Percentiles rank a stretch among this genome's conserved stretches.
Evolutionary conservation across 2,329 filamentous ascomycete species (phyloP).

Genomic region (Taxawa tesnikishii): DNA sequence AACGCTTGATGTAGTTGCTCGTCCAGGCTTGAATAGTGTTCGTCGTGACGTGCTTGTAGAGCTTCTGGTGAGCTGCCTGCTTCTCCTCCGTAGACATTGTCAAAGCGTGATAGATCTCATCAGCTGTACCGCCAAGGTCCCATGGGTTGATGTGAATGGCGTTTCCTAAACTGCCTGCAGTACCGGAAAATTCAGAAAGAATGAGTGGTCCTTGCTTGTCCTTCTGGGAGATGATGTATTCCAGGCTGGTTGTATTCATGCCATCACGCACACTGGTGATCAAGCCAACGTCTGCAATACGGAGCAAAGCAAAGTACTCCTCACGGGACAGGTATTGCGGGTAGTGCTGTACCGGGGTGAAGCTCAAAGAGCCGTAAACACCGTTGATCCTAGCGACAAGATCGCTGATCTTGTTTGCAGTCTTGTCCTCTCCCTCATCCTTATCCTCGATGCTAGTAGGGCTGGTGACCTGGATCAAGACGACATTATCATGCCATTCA

Average conservation of each 20-base stretch:
- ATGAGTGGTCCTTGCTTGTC: constrained; percentile 80
- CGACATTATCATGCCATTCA: constrained; percentile 83
- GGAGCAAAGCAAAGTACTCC: constrained; percentile 90
- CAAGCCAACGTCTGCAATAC: constrained; percentile 78
- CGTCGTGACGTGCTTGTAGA: constrained; percentile 74
- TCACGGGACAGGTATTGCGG: constrained; percentile 81
- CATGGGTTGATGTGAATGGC: constrained; percentile 96
- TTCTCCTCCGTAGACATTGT: constrained; percentile 60
- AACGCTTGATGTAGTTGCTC: constrained; percentile 61
- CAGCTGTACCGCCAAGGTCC: constrained; percentile 75
- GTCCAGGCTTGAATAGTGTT: constrained; percentile 86
- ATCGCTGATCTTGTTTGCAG: constrained; percentile 80
- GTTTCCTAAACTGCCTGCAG: constrained; percentile 69
- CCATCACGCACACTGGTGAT: constrained; percentile 94
- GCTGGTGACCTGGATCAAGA: constrained; percentile 89
- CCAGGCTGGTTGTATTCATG: constrained; percentile 83
- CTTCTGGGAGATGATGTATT: constrained; percentile 88
- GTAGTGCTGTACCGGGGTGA: constrained; percentile 86
- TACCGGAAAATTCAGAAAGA: constrained; percentile 92
- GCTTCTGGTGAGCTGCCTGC: constrained; percentile 54
- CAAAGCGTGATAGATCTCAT: constrained; percentile 70
- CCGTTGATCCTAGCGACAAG: constrained; percentile 88
- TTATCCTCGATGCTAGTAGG: constrained; percentile 54
- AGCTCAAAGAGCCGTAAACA: constrained; percentile 73
- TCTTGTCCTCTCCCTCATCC: constrained; percentile 65